Base-by-base conservation (phyloP, 2,329 filamentous ascomycete species). In the Botryotinia globosa region DNA sequence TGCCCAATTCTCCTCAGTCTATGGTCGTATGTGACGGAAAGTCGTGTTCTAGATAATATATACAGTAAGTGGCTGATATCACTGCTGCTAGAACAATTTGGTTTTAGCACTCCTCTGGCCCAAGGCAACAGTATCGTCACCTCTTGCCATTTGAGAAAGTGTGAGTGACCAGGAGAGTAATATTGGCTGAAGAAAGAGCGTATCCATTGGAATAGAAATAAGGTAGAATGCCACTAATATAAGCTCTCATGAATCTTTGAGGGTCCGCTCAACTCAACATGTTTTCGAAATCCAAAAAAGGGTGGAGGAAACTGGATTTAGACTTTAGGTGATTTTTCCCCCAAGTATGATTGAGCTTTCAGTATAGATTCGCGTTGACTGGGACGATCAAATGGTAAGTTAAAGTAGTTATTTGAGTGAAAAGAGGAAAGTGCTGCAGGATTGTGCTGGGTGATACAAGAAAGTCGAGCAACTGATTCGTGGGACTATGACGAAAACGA, bases 41-140 rank as follows among this genome's bases (percentile, higher is more conserved):
- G 0, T 0, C 0, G 0, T 3, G 32, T 37, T 5, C 1, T 12
- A 12, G 22, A 22, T 18, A 2, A 1, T 34, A 66, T 66, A 39
- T 29, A 29, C 9, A 22, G 9, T 66, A 7, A 65, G 1, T 14
- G 1, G 1, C 12, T n/a, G 29, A 34, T 18, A 2, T n/a, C 20
- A 29, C 44, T 37, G 4, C 9, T 16, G 62, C 42, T 2, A 25
- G 12, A 29, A 32, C 29, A 4, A 29, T 14, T 16, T 18, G 25
- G 42, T 34, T n/a, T 5, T 12, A 1, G 6, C 10, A 32, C 2
- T 56, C 16, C 16, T 22, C 12, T 3, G 12, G 2, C 39, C 39
- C 39, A 18, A 25, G 18, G 45, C 3, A 42, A 42, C 8, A 10
- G 5, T 48, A 25, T 42, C 39, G 6, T 42, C 39, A 16, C 39